Evolutionary conservation across 2,329 filamentous ascomycete species (phyloP).

Genomic region (Ceratocystis albifundus): DNA sequence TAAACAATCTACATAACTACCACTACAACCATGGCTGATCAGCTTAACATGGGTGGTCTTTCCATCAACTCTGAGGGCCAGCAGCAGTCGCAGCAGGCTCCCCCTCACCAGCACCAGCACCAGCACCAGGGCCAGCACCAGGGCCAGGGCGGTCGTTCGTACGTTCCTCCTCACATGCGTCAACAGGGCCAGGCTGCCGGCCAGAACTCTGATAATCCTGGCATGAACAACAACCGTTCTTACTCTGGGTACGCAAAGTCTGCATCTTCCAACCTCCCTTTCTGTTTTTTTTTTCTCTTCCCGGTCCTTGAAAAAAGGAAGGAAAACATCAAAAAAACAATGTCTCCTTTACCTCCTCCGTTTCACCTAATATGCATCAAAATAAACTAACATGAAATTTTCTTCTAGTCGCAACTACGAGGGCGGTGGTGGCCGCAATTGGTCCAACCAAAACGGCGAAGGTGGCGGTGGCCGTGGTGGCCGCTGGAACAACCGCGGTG

Average conservation of each 20-base stretch:
- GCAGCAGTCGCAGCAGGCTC: constrained; percentile 28
- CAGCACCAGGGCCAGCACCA: no score
- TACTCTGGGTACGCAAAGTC: constrained; percentile 47
- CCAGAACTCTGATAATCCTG: constrained; percentile 31
- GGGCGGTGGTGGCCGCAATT: constrained; percentile 14
- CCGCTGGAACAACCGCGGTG: constrained; percentile 31
- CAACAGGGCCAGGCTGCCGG: constrained; percentile 32
- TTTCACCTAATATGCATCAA: no score
- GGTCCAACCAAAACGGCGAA: constrained; percentile 38
- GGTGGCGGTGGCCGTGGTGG: constrained; percentile 31
- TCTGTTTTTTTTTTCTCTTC: no score
- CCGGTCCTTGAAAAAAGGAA: no score
- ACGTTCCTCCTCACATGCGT: constrained; percentile 79
- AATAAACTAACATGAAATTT: background rate
- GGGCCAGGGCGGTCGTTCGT: constrained; percentile 43
- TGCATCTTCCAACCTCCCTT: no score
- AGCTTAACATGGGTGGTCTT: constrained; percentile 71
- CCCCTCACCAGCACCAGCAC: constrained; percentile 14
- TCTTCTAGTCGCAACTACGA: constrained; percentile 15
- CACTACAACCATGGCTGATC: constrained; percentile 56
- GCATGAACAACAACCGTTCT: constrained; percentile 51
- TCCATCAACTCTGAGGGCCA: constrained; percentile 33
- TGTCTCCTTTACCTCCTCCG: background rate
- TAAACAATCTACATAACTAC: background rate
- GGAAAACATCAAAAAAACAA: background rate